Evolutionary conservation across 768 basidiomycete genomes (phyloP), one percentile per base, ranked within the genome.

Genomic region (Pleurotus eryngii): DNA sequence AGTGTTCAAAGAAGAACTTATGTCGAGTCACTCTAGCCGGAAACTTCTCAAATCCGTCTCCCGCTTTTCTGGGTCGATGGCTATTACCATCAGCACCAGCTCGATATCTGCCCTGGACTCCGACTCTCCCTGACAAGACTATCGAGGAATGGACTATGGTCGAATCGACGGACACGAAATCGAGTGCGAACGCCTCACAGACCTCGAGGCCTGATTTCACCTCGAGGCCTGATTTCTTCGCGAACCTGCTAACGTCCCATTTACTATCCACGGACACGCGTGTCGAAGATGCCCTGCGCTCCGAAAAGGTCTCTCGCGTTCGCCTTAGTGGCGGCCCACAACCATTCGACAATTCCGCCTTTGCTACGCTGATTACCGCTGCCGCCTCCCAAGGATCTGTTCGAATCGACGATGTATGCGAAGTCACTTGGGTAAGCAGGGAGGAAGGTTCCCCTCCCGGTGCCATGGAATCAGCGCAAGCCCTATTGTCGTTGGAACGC

Each of bases 1-100:
- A 35, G 56, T 57, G 3, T 59, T 63, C 50, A 65, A 62, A 27
- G 47, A 63, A 37, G 63, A 67, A 46, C 50, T 64, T 1, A 58
- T 40, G 4, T 49, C 61, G 11, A 56, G 56, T 38, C 45, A 59
- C 14, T 63, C 57, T 15, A 56, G 54, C 54, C 26, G 59, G 55
- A 58, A 46, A 24, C 26, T 46, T 22, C 42, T 56, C 46, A 49
- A 35, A 42, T 40, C 51, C 12, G 22, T 20, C 51, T 54, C 51
- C 42, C 20, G 35, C n/a, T 54, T 39, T 12, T 54, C 51, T 9
- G 51, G 51, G 12, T 54, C 51, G 1, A 39, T 54, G 9, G 15
- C 51, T 20, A 39, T 54, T 20, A 54, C 51, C 26, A 39, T 42
- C 39, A 54, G 51, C 18, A 54, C 51, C 11, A 54, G 51, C 51